phyloP scores from a whole-genome alignment of 306 rosid species.

The Prunus davidiana region DNA sequence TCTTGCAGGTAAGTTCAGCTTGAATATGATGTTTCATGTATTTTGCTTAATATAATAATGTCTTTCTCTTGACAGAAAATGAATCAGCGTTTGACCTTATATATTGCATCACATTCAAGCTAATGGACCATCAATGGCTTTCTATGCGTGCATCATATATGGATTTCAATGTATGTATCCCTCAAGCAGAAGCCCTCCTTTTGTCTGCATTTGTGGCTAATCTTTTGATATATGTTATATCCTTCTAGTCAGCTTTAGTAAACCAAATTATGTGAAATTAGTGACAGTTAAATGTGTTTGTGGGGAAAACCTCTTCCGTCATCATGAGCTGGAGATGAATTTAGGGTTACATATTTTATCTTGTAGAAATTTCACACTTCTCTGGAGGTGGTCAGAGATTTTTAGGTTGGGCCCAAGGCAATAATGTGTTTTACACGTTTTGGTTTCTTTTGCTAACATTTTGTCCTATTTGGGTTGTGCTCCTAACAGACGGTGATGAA shows the following conservation, averaged over 20 bases:
- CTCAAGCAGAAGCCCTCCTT: conserved; percentile 12
- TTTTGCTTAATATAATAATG: conserved; percentile 3
- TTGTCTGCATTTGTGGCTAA: not conserved
- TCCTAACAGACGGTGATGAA: conserved; percentile 86
- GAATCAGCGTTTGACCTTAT: conserved; percentile 90
- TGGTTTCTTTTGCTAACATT: conserved; percentile 23
- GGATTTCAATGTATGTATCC: conserved; percentile 92
- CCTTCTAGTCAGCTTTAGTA: not conserved
- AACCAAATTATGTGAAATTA: not conserved
- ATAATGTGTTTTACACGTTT: not conserved
- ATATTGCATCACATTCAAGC: conserved; percentile 95
- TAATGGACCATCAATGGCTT: conserved; percentile 98
- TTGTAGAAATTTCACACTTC: not conserved
- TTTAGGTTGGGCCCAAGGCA: not conserved
- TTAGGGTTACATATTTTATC: not conserved
- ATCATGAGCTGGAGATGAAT: not conserved
- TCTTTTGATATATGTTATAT: not conserved
- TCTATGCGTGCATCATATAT: conserved; percentile 95
- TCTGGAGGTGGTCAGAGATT: not conserved
- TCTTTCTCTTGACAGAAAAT: conserved; percentile 54
- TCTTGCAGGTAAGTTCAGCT: conserved; percentile 63
- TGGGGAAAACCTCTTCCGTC: not conserved
- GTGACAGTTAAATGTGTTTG: not conserved
- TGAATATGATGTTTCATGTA: not conserved
- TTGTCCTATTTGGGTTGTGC: conserved; percentile 3